Evolutionary conservation across 352 stramenopile genomes (phyloP), one percentile per base, ranked within the genome.

Genomic region (Hyaloperonospora brassicae): DNA sequence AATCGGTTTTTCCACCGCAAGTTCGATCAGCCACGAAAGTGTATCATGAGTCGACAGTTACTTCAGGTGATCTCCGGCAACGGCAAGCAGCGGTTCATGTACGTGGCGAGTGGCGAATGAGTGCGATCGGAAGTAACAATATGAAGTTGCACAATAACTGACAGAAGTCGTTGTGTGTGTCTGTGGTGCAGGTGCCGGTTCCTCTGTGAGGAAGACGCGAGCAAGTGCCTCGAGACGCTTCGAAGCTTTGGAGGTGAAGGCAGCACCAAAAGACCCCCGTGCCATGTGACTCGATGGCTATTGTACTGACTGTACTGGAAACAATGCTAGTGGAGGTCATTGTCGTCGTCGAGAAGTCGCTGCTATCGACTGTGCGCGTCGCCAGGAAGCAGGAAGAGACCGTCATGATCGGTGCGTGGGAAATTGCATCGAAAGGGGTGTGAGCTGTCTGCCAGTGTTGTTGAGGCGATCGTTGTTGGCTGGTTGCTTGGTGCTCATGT

Each of bases 21-120:
- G 42, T 82, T 84, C 53, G 61, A 69, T 39, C 74, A 84, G 62
- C 75, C 75, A 30, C 57, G 67, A n/a, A 76, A 73, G 59, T 78
- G 64, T 42, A 50, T 84, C 48, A 31, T 70, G 7, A 62, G 70
- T 24, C 62, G 60, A 47, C 66, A 64, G 38, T 51, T 80, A 31
- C 49, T 83, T 47, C 75, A 70, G 14, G 45, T 86, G 36, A 72
- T 71, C 47, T 82, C 69, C 10, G 73, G 59, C 56, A 68, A 72
- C 35, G 72, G 72, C 35, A 70, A 59, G 23, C 59, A 52, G 22
- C 62, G 21, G 14, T 79, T 82, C 54, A 82, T 72, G 72, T 82
- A 22, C 35, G 17, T 17, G 57, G 24, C 17, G 13, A 7, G 24
- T 7, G 23, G 35, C 36, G 10, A 35, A 12, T 30, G 27, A 38